Conservation (phyloP, 805 yeast genomes). For the Suhomyces pyralidae region DNA sequence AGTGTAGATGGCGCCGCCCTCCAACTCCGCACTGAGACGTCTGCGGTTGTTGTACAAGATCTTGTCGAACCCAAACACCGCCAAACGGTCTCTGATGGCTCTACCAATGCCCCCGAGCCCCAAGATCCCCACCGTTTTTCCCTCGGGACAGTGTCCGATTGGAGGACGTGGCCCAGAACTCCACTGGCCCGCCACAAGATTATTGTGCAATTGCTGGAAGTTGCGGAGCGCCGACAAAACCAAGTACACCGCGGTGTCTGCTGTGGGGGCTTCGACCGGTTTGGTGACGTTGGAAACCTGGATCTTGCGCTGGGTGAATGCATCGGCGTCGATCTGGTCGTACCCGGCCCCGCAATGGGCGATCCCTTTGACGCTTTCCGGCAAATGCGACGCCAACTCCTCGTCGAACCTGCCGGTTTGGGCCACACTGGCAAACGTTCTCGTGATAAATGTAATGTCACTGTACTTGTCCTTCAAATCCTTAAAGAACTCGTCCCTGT, state of each 20-base stretch:
- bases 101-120: conserved; percentile 93
- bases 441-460: conserved; percentile 40
- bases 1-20: conserved; percentile 68
- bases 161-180: conserved; percentile 49
- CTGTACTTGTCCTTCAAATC: conserved; percentile 45
- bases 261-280: conserved; percentile 68
- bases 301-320: conserved; percentile 49
- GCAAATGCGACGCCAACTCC: conserved; percentile 55
- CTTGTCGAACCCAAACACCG: conserved; percentile 73
- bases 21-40: conserved; percentile 57
- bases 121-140: conserved; percentile 71
- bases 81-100: conserved; percentile 66
- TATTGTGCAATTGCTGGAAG: conserved; percentile 58
- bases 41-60: conserved; percentile 72
- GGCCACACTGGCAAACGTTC: conserved; percentile 52
- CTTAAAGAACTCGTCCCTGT: conserved; percentile 38
- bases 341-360: conserved; percentile 74
- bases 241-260: conserved; percentile 65
- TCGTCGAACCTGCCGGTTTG: conserved; percentile 65
- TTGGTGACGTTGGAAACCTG: conserved; percentile 68
- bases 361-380: conserved; percentile 49
- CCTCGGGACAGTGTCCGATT: conserved; percentile 72
- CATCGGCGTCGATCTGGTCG: conserved; percentile 63
- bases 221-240: conserved; percentile 63
- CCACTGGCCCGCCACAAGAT: conserved; percentile 61